These are phyloP conservation scores for Suillus decipiens DNA, from an alignment of 768 basidiomycete species.

Conservation along the genomic window DNA sequence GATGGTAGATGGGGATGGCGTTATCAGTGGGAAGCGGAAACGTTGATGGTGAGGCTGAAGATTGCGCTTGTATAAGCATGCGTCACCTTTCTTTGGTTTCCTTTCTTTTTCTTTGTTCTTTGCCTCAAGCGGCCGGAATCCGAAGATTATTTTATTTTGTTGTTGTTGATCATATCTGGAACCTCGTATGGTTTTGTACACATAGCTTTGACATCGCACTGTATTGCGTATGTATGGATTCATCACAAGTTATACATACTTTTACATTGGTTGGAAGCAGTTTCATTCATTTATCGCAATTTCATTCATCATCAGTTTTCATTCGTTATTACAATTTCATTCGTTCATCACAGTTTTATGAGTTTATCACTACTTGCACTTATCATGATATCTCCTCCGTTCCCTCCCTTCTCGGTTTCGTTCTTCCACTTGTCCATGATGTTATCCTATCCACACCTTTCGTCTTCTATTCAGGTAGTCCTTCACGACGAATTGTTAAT, in stretches of 20 bases:
- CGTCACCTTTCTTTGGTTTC: not conserved
- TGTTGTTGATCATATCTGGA: not conserved
- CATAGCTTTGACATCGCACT: not conserved
- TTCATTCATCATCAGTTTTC: no score
- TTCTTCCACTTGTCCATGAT: not conserved
- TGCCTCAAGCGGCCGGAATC: not conserved
- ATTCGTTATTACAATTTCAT: no score
- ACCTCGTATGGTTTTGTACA: not conserved
- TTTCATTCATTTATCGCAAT: not conserved
- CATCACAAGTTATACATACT: conserved; percentile 1
- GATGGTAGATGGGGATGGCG: conserved; percentile 10
- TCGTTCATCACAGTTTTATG: not conserved
- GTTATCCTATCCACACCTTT: not conserved
- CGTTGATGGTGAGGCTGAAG: conserved; percentile 4
- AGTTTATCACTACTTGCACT: not conserved
- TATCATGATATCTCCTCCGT: not conserved
- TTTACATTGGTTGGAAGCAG: not conserved
- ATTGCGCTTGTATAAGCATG: not conserved
- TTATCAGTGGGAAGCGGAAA: conserved; percentile 18
- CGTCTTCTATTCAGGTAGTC: not conserved
- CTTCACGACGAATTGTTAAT: not conserved
- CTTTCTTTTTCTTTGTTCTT: not conserved
- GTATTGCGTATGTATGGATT: not conserved
- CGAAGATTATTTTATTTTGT: not conserved
- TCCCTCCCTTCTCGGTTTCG: not conserved